Evolutionary conservation across 441 rosid species (phyloP).

Genomic region (Pelargonium fulgidum): DNA sequence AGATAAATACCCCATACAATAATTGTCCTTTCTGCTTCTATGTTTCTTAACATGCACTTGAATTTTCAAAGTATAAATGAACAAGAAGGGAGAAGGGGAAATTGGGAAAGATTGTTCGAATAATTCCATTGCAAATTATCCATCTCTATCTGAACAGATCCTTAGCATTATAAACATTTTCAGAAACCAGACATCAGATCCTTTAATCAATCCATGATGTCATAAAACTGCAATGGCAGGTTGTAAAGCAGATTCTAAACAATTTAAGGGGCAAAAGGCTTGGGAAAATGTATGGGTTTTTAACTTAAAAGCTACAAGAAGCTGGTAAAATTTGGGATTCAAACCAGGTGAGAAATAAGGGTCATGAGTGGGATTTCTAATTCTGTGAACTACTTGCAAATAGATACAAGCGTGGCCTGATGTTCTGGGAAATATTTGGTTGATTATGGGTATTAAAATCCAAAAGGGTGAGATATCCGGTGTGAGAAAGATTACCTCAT

Average conservation of each 20-base stretch:
- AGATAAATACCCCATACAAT: slow-evolving; percentile 5
- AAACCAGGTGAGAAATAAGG: slow-evolving; percentile 1
- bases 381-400: background rate
- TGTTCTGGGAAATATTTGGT: too few relatives aligned
- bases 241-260: background rate
- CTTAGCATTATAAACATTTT: background rate
- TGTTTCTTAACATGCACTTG: background rate
- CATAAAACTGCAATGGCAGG: background rate
- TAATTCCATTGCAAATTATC: background rate
- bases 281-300: background rate
- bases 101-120: background rate
- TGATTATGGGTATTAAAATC: background rate
- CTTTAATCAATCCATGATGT: background rate
- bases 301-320: background rate
- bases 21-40: background rate
- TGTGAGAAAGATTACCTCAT: background rate
- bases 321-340: background rate
- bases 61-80: background rate
- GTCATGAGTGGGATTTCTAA: background rate
- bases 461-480: background rate
- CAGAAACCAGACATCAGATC: background rate
- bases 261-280: background rate
- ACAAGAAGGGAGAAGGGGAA: background rate
- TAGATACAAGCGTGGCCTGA: too few relatives aligned
- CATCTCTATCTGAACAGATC: background rate